These are phyloP conservation scores for Globisporangium spiculum DNA, from an alignment of 352 stramenopile species.

Conservation along the genomic window DNA sequence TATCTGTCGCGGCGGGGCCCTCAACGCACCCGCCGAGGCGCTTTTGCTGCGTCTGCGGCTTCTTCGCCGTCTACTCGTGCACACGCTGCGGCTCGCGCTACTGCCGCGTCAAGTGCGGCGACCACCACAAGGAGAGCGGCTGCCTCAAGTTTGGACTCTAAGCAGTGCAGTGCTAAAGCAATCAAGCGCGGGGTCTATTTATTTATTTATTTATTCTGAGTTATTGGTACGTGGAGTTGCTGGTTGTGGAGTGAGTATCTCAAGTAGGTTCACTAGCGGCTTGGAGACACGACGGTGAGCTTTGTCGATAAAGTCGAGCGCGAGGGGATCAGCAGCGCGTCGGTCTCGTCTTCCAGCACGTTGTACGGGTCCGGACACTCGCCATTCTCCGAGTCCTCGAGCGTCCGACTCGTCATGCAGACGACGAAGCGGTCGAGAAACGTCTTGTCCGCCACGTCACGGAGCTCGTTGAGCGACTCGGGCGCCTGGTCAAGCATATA, in stretches of 20 bases:
- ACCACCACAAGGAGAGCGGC: constrained; percentile 88
- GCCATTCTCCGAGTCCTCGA: constrained; percentile 66
- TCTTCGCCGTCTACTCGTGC: constrained; percentile 79
- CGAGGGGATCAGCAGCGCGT: constrained; percentile 34
- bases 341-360: constrained; percentile 55
- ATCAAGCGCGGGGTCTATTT: constrained; percentile 1
- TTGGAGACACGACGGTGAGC: constrained; percentile 2
- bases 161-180: not conserved
- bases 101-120: constrained; percentile 78
- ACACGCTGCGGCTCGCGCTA: constrained; percentile 74
- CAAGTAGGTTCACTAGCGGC: not conserved
- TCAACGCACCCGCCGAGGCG: constrained; percentile 59
- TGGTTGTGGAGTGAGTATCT: not conserved
- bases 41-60: constrained; percentile 87
- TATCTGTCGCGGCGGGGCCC: constrained; percentile 61
- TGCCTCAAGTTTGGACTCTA: constrained; percentile 88
- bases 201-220: not conserved
- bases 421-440: constrained; percentile 74
- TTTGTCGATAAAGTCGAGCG: constrained; percentile 15
- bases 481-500: constrained; percentile 63
- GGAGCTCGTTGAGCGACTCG: constrained; percentile 50
- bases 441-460: constrained; percentile 46
- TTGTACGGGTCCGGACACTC: constrained; percentile 72
- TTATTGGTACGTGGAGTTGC: not conserved
- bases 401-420: constrained; percentile 38